Base-by-base conservation (phyloP, 208 protist species). In the Leishmania mexicana region DNA sequence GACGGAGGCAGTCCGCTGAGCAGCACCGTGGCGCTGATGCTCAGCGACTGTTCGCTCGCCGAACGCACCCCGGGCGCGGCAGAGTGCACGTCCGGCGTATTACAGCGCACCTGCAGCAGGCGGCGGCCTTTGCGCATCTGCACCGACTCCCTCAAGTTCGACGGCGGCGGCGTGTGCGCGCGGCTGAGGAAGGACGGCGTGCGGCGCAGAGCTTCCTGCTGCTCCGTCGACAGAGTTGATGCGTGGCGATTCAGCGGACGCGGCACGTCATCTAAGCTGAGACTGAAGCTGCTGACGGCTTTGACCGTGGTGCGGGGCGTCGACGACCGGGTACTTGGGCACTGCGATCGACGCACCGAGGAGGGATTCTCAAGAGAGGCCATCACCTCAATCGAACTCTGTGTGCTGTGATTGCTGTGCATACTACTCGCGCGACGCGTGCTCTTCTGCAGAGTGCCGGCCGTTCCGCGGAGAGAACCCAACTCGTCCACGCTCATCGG, bases 161-260 rank as follows among this genome's bases (percentile, higher is more conserved):
- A 80, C 62, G 87, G 84, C 17, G 89, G 89, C 49, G 88, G 88
- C 15, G 89, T 90, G 82, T 92, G 89, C 3, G 49, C 28, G 57
- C 89, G 81, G 42, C 80, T 81, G 24, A 87, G 75, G 62, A 86
- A 88, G 10, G 83, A 87, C 21, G 89, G 81, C 4, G 83, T 88
- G 40, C 68, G 57, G n/a, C 72, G 76, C 38, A 88, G 77, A n/a
- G 82, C 86, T n/a, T 79, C 80, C 19, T 85, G 80, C 80, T 92
- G 86, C 19, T 54, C 65, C 72, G 49, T 81, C 40, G 83, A 87
- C 28, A 92, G 80, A 21, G 83, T 87, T 42, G 86, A 89, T 3
- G 86, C 62, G n/a, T 89, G 78, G 19, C 86, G 86, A 4, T 80
- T 84, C n/a, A 89, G 76, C 45, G 86, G 86, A 35, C 77, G 79